Conservation (phyloP, 2,329 filamentous ascomycete genomes). For the Talaromyces sp. region DNA sequence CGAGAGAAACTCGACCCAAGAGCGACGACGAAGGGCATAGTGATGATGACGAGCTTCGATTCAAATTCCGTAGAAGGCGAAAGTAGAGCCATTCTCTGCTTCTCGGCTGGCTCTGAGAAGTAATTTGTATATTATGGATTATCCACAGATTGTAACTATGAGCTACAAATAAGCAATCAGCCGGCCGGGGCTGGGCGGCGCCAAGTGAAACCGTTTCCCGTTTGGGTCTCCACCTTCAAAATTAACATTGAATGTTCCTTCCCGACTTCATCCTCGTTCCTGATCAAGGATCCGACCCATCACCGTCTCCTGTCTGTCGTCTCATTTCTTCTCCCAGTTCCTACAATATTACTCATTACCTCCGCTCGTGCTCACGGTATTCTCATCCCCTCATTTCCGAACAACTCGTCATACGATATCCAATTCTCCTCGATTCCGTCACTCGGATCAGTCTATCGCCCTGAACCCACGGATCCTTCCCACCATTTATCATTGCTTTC, state of each 20-base stretch:
- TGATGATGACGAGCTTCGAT: constrained; percentile 58
- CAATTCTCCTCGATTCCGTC: not conserved
- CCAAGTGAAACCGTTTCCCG: constrained; percentile 16
- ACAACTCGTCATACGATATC: not conserved
- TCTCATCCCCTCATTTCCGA: not conserved
- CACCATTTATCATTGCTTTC: constrained; percentile 11
- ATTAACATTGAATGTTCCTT: not conserved
- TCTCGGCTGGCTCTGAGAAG: not conserved
- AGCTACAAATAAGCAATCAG: not conserved
- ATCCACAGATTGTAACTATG: not conserved
- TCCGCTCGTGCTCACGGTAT: not conserved
- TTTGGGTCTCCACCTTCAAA: constrained; percentile 5
- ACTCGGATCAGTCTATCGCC: constrained; percentile 12
- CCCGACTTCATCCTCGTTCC: not conserved
- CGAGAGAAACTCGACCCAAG: constrained; percentile 44
- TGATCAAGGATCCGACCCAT: not conserved
- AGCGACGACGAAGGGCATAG: constrained; percentile 60
- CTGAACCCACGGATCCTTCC: not conserved
- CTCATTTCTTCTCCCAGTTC: not conserved
- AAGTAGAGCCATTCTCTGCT: not conserved
- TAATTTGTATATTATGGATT: not conserved
- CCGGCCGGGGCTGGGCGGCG: not conserved
- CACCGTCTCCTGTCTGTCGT: not conserved
- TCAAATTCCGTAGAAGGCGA: constrained; percentile 54
- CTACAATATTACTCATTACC: not conserved